Percentiles rank a stretch among this genome's conserved stretches.
Evolutionary conservation across 257 asterid genomes (phyloP).

Genomic region (Prunella vulgaris): DNA sequence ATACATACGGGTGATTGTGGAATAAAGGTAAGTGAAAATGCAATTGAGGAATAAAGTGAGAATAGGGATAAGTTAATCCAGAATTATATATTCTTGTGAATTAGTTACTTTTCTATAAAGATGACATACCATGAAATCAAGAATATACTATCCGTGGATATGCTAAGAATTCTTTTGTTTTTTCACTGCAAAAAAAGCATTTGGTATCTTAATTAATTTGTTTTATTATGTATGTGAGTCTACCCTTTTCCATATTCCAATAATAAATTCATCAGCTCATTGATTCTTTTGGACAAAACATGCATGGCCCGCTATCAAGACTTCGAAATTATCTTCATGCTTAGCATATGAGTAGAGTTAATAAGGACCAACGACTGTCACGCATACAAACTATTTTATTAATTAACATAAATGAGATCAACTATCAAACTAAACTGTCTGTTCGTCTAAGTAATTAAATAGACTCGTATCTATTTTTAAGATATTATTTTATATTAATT

Average conservation of each 20-base stretch:
- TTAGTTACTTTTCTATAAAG: constrained; percentile 31
- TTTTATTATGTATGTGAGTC: not conserved
- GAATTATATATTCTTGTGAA: constrained; percentile 13
- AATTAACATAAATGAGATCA: too few relatives aligned
- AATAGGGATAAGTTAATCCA: constrained; percentile 33
- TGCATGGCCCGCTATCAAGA: constrained; percentile 19
- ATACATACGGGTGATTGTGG: constrained; percentile 34
- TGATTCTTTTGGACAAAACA: constrained; percentile 6
- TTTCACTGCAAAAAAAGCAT: constrained; percentile 11
- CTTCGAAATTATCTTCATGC: constrained; percentile 14
- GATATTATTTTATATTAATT: too few relatives aligned
- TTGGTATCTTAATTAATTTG: constrained; percentile 30
- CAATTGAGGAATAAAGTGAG: constrained; percentile 46
- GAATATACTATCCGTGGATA: constrained; percentile 30
- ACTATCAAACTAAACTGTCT: too few relatives aligned
- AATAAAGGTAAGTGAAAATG: constrained; percentile 46
- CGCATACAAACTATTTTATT: not conserved
- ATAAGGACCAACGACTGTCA: not conserved
- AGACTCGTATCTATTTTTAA: too few relatives aligned
- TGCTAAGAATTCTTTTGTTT: not conserved
- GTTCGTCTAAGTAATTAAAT: too few relatives aligned
- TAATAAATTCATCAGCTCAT: not conserved
- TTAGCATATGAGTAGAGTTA: constrained; percentile 14
- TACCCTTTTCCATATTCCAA: constrained; percentile 10
- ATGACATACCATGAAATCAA: constrained; percentile 22